Conservation (phyloP, 2,329 filamentous ascomycete genomes). For the Fusarium fujikuroi region DNA sequence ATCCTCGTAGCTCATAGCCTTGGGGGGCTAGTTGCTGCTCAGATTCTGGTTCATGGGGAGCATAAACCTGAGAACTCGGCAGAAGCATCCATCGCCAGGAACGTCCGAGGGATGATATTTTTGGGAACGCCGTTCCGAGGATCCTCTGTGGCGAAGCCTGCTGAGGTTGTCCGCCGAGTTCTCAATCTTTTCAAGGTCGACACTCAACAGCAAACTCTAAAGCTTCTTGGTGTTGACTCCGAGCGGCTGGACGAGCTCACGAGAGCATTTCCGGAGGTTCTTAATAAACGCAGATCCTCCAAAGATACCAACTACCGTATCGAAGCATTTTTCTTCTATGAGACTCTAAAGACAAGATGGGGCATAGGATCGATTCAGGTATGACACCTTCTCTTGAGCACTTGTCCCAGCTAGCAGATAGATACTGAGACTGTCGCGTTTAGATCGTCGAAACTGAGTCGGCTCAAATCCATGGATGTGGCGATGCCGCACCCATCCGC, state of each 20-base stretch:
- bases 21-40: background rate
- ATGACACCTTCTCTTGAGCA: background rate
- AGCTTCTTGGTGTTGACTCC: background rate
- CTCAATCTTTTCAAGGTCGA: accelerated
- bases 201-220: background rate
- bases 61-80: accelerated
- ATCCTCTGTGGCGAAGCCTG: accelerated
- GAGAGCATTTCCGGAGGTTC: accelerated
- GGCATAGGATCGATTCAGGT: background rate
- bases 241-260: background rate
- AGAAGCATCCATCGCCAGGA: accelerated
- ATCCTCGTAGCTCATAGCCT: background rate
- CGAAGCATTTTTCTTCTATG: background rate
- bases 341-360: background rate
- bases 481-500: background rate
- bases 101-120: accelerated
- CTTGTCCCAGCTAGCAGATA: accelerated
- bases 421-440: accelerated
- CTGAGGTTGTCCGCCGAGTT: background rate
- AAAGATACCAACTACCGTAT: accelerated
- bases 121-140: background rate
- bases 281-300: background rate
- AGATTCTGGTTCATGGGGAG: background rate
- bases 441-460: background rate
- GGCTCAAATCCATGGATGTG: background rate